Evolutionary conservation across 768 basidiomycete species (phyloP), one percentile per base, ranked within the genome.

Genomic region (Gloeopeniophorella convolvens): DNA sequence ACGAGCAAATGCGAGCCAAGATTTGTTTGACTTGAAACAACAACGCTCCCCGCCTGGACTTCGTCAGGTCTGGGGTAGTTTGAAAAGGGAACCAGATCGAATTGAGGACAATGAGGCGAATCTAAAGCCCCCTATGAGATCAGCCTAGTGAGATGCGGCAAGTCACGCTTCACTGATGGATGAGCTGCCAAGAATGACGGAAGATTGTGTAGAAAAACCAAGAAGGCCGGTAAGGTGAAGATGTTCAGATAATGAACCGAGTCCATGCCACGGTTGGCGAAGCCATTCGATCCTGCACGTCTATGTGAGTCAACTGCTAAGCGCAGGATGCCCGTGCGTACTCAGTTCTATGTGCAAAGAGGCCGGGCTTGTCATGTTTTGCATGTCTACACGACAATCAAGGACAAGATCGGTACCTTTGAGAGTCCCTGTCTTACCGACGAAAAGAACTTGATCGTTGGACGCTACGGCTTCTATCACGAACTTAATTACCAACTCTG

Each of bases 21-120:
- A 60, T 62, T 60, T 78, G 72, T 58, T 78, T 82, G 18, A 84
- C 66, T 42, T 64, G 68, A 15, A 77, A 76, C 5, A 85, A 62
- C 35, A 80, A 61, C 10, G 65, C 65, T 26, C 62, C 71, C 60
- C 67, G 75, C 41, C 66, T 70, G 10, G 68, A 60, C 9, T 57
- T 57, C 10, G 64, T 60, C 26, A 82, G 58, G 33, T 69, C 62
- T 1, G 73, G 62, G 16, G 68, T 61, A 11, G 69, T 64, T 62
- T 87, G 83, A 52, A 89, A 82, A 2, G 79, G 78, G 59, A 79
- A 83, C 20, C 79, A 80, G 24, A 89, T 69, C 3, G 82, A 84
- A 60, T 77, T 80, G 37, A 89, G 64, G 23, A 85, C 76, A 10
- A 89, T 71, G 13, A 88, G 68, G 1, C 75, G 70, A 30, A 72